Percentiles rank a stretch among this genome's conserved stretches.
phyloP scores from a whole-genome alignment of 257 asterid genomes.

The Fraxinus anomala region DNA sequence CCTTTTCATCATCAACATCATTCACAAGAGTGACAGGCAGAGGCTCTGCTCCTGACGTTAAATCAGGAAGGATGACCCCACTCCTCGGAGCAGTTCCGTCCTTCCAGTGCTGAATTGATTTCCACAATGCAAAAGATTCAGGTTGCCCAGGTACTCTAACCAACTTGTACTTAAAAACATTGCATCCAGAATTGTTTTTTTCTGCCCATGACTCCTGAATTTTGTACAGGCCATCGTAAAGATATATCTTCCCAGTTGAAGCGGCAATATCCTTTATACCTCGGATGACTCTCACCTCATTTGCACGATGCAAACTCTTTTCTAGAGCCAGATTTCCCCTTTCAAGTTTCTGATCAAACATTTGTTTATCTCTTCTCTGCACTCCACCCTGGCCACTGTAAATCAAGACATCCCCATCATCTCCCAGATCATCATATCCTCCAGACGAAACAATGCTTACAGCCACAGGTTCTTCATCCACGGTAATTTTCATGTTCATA shows the following conservation, averaged over 20 bases:
- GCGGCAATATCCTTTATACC: slow-evolving; percentile 40
- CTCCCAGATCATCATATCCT: slow-evolving; percentile 84
- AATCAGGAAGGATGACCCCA: slow-evolving; percentile 79
- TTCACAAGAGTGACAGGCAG: slow-evolving; percentile 82
- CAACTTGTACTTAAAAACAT: slow-evolving; percentile 79
- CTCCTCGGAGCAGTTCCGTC: slow-evolving; percentile 61
- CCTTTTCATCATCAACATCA: slow-evolving; percentile 84
- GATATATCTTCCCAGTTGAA: slow-evolving; percentile 64
- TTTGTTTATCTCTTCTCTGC: slow-evolving; percentile 67
- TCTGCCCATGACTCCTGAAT: slow-evolving; percentile 85
- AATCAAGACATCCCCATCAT: slow-evolving; percentile 64
- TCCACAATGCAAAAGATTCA: slow-evolving; percentile 77
- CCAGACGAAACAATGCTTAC: slow-evolving; percentile 93
- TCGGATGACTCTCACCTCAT: slow-evolving; percentile 59
- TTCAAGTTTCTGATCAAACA: slow-evolving; percentile 88
- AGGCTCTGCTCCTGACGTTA: slow-evolving; percentile 75
- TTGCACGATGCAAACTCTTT: slow-evolving; percentile 56
- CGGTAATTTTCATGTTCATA: slow-evolving; percentile 55
- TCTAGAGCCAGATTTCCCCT: slow-evolving; percentile 73
- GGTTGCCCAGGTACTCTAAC: slow-evolving; percentile 84
- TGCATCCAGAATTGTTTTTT: slow-evolving; percentile 69
- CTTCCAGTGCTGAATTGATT: slow-evolving; percentile 84
- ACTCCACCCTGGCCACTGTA: slow-evolving; percentile 93
- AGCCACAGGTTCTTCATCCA: slow-evolving; percentile 84
- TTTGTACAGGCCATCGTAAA: slow-evolving; percentile 85